Percentiles rank a stretch among this genome's conserved stretches.
Evolutionary conservation across 805 yeast genomes (phyloP).

Genomic region (Cyberlindnera subsufficiens): DNA sequence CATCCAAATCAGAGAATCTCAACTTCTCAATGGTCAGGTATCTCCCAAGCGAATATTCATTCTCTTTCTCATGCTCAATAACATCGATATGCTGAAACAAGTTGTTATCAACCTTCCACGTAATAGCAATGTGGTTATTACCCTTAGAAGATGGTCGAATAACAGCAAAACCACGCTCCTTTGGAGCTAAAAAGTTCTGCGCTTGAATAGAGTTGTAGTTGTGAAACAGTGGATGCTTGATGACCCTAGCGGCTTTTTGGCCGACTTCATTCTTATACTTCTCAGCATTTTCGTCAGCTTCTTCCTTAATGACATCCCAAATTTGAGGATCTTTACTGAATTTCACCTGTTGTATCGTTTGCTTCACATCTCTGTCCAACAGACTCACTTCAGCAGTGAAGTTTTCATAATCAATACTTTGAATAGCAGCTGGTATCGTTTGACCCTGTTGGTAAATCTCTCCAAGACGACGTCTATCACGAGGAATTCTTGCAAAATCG

Average conservation of each 20-base stretch:
- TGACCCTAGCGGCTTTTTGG: conserved; percentile 64
- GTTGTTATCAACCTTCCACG: conserved; percentile 94
- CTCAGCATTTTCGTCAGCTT: conserved; percentile 54
- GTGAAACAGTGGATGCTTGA: conserved; percentile 88
- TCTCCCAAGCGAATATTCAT: conserved; percentile 55
- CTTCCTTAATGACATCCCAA: conserved; percentile 80
- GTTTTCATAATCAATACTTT: conserved; percentile 63
- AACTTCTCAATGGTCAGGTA: conserved; percentile 59
- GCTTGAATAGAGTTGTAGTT: conserved; percentile 84
- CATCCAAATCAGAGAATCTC: conserved; percentile 84
- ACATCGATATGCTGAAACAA: conserved; percentile 89
- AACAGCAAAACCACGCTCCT: conserved; percentile 85
- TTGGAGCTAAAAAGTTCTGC: conserved; percentile 85
- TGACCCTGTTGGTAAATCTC: conserved; percentile 55
- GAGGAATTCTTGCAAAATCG: conserved; percentile 37
- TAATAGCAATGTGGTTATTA: conserved; percentile 77
- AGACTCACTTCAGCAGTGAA: conserved; percentile 73
- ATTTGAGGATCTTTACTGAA: conserved; percentile 49
- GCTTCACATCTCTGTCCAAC: conserved; percentile 56
- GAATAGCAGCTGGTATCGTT: conserved; percentile 79
- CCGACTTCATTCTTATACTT: conserved; percentile 57
- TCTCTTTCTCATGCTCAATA: conserved; percentile 63
- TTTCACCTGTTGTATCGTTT: conserved; percentile 30
- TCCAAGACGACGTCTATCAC: conserved; percentile 29
- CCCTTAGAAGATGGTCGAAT: conserved; percentile 94